A percentile compares a stretch with the other conserved stretches of the same genome.
phyloP scores from a whole-genome alignment of 805 yeast genomes.

The Jamesozyma gamospora region DNA sequence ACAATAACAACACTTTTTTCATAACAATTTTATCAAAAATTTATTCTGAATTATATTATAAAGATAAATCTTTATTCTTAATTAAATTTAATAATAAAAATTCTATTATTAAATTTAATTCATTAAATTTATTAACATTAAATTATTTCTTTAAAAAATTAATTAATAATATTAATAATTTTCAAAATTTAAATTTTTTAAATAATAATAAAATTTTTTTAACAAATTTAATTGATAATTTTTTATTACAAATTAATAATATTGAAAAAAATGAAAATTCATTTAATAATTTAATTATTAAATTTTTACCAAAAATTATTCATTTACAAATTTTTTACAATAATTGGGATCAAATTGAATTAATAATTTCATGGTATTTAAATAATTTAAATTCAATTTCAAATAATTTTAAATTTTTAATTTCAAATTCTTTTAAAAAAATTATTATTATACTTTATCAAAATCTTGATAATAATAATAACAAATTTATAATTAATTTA shows the following conservation, averaged over 20 bases:
- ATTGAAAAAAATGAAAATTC: not conserved
- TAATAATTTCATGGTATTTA: constrained; percentile 40
- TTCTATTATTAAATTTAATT: not conserved
- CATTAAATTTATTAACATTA: constrained; percentile 10
- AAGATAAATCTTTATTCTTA: constrained; percentile 15
- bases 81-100: not conserved
- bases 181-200: not conserved
- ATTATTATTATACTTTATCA: constrained; percentile 28
- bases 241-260: not conserved
- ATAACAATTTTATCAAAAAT: constrained; percentile 23
- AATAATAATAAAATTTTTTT: not conserved
- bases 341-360: constrained; percentile 36
- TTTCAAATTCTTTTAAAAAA: constrained; percentile 57
- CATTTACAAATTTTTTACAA: constrained; percentile 15
- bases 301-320: constrained; percentile 20
- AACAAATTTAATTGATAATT: not conserved
- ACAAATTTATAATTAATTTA: constrained; percentile 14
- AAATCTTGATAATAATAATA: constrained; percentile 7
- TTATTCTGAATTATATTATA: constrained; percentile 24
- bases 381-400: constrained; percentile 38
- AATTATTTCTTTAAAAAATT: constrained; percentile 12
- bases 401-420: constrained; percentile 48
- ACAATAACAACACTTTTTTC: constrained; percentile 34
- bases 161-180: not conserved
- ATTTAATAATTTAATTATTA: constrained; percentile 3